Percentiles rank a stretch among this genome's conserved stretches.
Conservation (phyloP, 2,329 filamentous ascomycete species). For the Emmonsiellopsis sp. region DNA sequence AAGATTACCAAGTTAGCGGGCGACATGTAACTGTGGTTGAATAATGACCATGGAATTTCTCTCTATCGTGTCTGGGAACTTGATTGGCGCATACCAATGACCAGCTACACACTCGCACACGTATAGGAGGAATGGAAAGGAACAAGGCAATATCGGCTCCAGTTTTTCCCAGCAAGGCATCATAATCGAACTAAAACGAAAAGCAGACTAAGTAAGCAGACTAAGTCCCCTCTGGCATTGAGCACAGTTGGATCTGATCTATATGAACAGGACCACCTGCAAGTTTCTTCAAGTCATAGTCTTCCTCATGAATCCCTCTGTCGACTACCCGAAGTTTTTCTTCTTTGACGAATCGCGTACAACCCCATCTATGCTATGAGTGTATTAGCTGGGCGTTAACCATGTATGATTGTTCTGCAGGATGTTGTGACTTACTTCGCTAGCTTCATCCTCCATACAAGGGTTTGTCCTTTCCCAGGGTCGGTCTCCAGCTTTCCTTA, state of each 20-base stretch:
- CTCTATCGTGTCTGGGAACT: neutral
- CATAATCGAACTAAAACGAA: neutral
- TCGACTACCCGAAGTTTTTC: neutral
- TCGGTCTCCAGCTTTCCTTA: neutral
- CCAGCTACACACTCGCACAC: neutral
- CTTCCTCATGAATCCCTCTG: neutral
- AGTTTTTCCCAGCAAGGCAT: neutral
- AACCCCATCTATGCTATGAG: neutral
- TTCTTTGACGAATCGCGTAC: neutral
- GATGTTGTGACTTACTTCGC: too few relatives aligned
- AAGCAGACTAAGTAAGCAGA: too few relatives aligned
- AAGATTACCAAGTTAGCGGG: constrained; percentile 1
- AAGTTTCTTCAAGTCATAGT: neutral
- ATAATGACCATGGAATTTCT: neutral
- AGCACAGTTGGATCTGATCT: neutral
- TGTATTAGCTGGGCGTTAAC: neutral
- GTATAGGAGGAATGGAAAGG: neutral
- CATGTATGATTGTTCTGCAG: too few relatives aligned
- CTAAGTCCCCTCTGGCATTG: neutral
- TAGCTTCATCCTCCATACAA: too few relatives aligned
- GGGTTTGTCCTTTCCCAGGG: neutral
- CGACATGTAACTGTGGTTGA: neutral
- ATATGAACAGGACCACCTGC: neutral
- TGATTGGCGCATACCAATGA: neutral
- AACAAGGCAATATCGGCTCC: neutral